Evolutionary conservation across 495 filamentous ascomycete genomes (phyloP), one percentile per base, ranked within the genome.

Genomic region (Podospora pseudocomata): DNA sequence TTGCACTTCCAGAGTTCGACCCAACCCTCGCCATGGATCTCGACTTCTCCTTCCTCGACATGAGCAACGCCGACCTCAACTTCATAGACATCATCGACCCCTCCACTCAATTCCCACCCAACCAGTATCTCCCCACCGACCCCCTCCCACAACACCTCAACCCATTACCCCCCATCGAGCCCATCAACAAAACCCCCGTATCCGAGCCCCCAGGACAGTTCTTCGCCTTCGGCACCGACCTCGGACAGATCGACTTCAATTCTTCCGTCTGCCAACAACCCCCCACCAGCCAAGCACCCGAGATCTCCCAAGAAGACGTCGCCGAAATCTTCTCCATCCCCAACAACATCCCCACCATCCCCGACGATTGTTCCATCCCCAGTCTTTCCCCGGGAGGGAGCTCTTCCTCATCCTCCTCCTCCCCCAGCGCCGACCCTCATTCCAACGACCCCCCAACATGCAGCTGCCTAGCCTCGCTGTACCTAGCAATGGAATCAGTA

Each of bases 401-500:
- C 56, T 58, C 23, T 6, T 30, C 66, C 6, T 70, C 74, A 0
- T 73, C 65, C 0, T 57, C 70, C 3, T 32, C 18, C 34, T 68
- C 68, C 6, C 30, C 67, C 7, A 68, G 61, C 65, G 32, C 64
- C 19, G 63, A 5, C 19, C 60, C 59, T 64, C 65, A 54, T 9
- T 19, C 55, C 26, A 44, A 65, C 39, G n/a, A 49, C 9, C 16
- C 49, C 32, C 2, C 54, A 30, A 20, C 30, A 60, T 84, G 83
- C 65, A 67, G 67, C 59, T 84, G 83, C 63, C 75, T 79, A 3
- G 65, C 76, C 1, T 72, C 71, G 3, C 76, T 87, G 57, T 84
- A 80, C 69, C 74, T 80, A 1, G 78, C 84, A 13, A 69, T 87
- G 7, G 73, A 79, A 34, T 78, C 80, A 3, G 80, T 87, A 68